Evolutionary conservation across 257 asterid species (phyloP).

Genomic region (Eustoma russellianum): DNA sequence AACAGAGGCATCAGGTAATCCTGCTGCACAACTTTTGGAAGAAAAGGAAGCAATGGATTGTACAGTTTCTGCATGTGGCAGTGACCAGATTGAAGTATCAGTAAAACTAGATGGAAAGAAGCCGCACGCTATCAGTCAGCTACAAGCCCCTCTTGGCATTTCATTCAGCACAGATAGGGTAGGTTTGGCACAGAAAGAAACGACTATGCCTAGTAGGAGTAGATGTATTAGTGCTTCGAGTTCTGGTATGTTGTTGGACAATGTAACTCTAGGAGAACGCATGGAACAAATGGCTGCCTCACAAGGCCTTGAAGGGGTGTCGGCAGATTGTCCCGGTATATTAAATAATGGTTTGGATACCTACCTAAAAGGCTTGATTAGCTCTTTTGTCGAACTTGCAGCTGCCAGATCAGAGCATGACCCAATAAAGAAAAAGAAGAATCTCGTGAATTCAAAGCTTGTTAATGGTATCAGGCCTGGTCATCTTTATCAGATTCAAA

Average conservation of each 20-base stretch:
- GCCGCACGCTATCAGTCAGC: constrained; percentile 40
- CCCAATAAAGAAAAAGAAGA: constrained; percentile 30
- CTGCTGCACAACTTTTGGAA: constrained; percentile 24
- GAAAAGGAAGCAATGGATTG: constrained; percentile 28
- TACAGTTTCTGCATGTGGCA: constrained; percentile 36
- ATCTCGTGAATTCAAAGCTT: constrained; percentile 33
- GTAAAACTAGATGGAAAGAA: constrained; percentile 33
- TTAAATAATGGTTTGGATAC: constrained; percentile 69
- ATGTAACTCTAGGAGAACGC: constrained; percentile 41
- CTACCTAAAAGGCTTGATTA: constrained; percentile 56
- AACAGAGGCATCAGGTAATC: constrained; percentile 18
- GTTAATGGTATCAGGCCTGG: constrained; percentile 60
- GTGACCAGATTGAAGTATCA: constrained; percentile 25
- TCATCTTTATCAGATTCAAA: constrained; percentile 46
- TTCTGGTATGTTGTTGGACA: constrained; percentile 54
- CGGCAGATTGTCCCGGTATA: constrained; percentile 53
- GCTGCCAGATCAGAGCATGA: constrained; percentile 46
- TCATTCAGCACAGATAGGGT: constrained; percentile 54
- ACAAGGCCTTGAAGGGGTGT: constrained; percentile 73
- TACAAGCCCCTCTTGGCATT: constrained; percentile 79
- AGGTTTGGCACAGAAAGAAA: constrained; percentile 57
- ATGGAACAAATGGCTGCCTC: constrained; percentile 66
- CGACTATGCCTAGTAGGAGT: constrained; percentile 36
- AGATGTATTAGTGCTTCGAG: constrained; percentile 30
- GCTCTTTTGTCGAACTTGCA: constrained; percentile 52